These are phyloP conservation scores for Dispira simplex DNA, from an alignment of 192 early-diverging fungal genomes.

Conservation along the genomic window DNA sequence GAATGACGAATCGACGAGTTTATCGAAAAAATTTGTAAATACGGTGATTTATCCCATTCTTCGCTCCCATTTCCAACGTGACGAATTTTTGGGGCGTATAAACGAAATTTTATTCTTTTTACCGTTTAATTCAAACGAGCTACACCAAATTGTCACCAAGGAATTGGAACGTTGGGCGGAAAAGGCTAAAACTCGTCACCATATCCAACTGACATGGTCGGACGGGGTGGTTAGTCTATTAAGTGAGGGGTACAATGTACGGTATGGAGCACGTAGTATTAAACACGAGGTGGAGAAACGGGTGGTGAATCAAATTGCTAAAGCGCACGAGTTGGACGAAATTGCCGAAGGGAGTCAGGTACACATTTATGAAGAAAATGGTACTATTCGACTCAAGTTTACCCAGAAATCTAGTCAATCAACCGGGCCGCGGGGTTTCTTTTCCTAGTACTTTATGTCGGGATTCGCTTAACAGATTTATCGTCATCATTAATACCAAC, in stretches of 20 bases:
- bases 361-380: conserved; percentile 17
- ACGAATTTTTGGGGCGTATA: conserved; percentile 29
- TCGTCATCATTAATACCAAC: too few relatives aligned
- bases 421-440: not conserved
- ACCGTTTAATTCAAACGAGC: conserved; percentile 22
- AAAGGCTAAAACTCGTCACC: conserved; percentile 23
- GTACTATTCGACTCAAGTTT: conserved; percentile 4
- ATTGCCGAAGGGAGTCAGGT: conserved; percentile 21
- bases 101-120: conserved; percentile 30
- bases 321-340: conserved; percentile 27
- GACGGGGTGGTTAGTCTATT: conserved; percentile 21
- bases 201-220: conserved; percentile 23
- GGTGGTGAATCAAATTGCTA: conserved; percentile 26
- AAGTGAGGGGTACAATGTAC: conserved; percentile 22
- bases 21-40: conserved; percentile 24
- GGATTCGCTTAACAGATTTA: too few relatives aligned
- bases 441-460: not conserved
- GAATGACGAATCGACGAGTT: conserved; percentile 16
- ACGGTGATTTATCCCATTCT: conserved; percentile 27
- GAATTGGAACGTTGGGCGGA: conserved; percentile 24
- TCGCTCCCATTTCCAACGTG: conserved; percentile 23
- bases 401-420: not conserved
- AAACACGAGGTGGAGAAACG: conserved; percentile 28
- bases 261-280: conserved; percentile 29
- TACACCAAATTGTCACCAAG: conserved; percentile 16